Evolutionary conservation across 345 rosid species (phyloP).

Genomic region (Dovyalis caffra): DNA sequence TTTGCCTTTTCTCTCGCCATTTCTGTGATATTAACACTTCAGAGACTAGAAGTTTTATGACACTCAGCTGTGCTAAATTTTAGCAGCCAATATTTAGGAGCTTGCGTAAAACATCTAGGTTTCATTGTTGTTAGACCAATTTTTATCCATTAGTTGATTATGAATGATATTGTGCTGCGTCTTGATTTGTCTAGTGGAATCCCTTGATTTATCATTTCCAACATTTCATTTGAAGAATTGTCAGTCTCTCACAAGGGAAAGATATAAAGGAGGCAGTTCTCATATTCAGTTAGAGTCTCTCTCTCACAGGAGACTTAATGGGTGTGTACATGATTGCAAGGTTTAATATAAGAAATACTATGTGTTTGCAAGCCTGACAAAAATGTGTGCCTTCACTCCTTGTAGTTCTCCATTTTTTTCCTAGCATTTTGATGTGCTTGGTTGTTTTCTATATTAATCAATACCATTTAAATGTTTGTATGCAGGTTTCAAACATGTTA

Average conservation of each 20-base stretch:
- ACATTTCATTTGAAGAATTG: not conserved
- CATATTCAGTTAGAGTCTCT: not conserved
- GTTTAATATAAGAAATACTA: not conserved
- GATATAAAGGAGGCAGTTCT: not conserved
- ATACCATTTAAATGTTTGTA: not conserved
- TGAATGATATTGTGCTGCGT: too few species aligned
- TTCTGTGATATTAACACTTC: too few species aligned
- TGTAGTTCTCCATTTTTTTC: too few species aligned
- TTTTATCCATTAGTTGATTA: too few species aligned
- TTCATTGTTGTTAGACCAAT: not conserved
- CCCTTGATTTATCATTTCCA: too few species aligned
- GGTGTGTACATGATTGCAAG: not conserved
- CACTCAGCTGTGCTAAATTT: not conserved
- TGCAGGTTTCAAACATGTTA: slow-evolving; percentile 84
- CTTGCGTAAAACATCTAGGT: too few species aligned
- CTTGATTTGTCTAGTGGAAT: too few species aligned
- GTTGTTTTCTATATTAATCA: not conserved
- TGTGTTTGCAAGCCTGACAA: not conserved
- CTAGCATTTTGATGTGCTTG: too few species aligned
- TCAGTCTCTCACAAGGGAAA: not conserved
- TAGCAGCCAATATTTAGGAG: not conserved
- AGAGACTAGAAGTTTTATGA: not conserved
- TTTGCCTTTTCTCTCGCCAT: not conserved
- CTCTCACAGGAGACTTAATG: not conserved
- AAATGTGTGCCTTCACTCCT: too few species aligned